These are phyloP conservation scores for Ustilago vetiveriae DNA, from an alignment of 1,284 basidiomycete genomes.

Conservation along the genomic window DNA sequence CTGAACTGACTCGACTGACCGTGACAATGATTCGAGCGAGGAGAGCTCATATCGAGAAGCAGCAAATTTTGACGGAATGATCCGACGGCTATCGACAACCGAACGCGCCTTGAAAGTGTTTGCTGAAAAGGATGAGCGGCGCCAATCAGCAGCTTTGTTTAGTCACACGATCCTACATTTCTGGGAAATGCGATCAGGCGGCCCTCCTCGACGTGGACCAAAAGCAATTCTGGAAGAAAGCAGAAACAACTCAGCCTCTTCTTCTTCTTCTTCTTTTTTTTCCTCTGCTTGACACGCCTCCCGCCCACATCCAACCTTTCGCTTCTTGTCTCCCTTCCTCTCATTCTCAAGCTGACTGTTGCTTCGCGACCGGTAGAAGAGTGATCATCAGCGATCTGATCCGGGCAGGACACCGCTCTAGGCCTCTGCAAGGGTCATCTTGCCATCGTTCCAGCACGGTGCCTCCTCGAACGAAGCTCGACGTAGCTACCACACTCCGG, in stretches of 20 bases:
- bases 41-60: no score
- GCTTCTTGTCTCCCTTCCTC: not conserved
- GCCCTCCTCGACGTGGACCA: no score
- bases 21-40: no score
- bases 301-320: not conserved
- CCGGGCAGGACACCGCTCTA: conserved; percentile 10
- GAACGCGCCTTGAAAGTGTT: not conserved
- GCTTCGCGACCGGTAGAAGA: no score
- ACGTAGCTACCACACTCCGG: not conserved
- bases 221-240: no score
- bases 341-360: no score
- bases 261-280: not conserved
- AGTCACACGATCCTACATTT: not conserved
- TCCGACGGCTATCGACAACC: not conserved
- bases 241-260: not conserved
- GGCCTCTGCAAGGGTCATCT: conserved; percentile 41
- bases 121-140: no score
- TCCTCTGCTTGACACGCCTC: no score
- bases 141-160: no score
- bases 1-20: no score
- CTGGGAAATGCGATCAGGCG: not conserved
- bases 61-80: not conserved
- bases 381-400: no score
- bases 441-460: conserved; percentile 41
- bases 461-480: conserved; percentile 23